These are phyloP conservation scores for Saccharomycopsis hybrid DNA, from an alignment of 1,139 yeast genomes.

Conservation along the genomic window DNA sequence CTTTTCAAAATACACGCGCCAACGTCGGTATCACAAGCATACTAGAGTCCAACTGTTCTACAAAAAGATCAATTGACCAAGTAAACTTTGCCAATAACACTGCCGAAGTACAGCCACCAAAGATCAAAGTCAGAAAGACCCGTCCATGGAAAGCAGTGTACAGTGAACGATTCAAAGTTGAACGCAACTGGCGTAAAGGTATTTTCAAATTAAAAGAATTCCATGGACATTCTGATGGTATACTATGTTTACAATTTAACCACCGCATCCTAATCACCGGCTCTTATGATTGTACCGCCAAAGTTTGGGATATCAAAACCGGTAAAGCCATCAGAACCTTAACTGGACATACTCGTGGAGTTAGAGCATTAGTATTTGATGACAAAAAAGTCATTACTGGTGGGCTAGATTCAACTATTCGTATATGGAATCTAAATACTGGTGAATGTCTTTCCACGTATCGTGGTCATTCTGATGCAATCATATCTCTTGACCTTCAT, in stretches of 20 bases:
- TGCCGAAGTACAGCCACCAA: background rate
- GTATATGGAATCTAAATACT: conserved; percentile 92
- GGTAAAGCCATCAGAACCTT: conserved; percentile 74
- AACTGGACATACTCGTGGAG: conserved; percentile 80
- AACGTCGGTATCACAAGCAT: conserved; percentile 1
- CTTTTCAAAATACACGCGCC: background rate
- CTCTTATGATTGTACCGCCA: conserved; percentile 81
- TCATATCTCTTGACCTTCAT: conserved; percentile 61
- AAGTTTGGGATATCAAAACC: conserved; percentile 81
- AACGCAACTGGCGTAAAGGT: conserved; percentile 92
- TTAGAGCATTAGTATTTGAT: conserved; percentile 78
- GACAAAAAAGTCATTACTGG: conserved; percentile 86
- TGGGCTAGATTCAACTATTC: conserved; percentile 82
- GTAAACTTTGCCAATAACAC: background rate
- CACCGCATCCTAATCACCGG: conserved; percentile 81
- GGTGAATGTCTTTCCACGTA: conserved; percentile 93
- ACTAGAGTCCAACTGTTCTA: background rate
- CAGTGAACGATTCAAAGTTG: conserved; percentile 83
- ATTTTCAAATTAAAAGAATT: conserved; percentile 57
- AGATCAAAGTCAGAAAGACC: conserved; percentile 32
- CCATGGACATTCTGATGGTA: conserved; percentile 82
- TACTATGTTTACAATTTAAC: conserved; percentile 77
- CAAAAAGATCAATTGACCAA: conserved; percentile 1
- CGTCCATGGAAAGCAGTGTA: conserved; percentile 97
- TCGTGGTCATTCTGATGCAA: conserved; percentile 86